Base-by-base conservation (phyloP, 2,329 filamentous ascomycete genomes). In the Cladosporium sp. region DNA sequence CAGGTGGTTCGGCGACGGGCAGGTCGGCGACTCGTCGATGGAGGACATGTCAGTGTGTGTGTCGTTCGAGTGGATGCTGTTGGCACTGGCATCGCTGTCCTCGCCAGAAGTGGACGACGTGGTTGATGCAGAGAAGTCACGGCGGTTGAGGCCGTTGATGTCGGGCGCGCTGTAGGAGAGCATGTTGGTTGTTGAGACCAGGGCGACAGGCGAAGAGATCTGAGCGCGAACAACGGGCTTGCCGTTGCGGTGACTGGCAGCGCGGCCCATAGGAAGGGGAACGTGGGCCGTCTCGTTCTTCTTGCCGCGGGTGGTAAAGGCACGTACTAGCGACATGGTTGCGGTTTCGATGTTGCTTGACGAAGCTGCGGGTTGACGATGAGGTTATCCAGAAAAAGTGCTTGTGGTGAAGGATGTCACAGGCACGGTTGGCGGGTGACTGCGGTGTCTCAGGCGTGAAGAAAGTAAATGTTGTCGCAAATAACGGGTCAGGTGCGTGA, bases 151-250 rank as follows among this genome's bases (percentile, higher is more conserved):
- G 54, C 75, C 75, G 48, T 68, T 67, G 65, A 97, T 88, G 75
- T 97, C 91, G 59, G 94, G 94, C 11, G 95, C 93, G 75, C 94
- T 94, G 84, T 97, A 97, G 8, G 92, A 93, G 63, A 97, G 89
- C 86, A 96, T 92, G 79, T 98, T 99, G 71, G 95, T 98, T 5
- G 94, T 97, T 66, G 95, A 96, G 58, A 97, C 83, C 68, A 99
- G 85, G 78, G 93, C 89, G 62, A 97, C 85, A 0, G 95, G 95
- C 3, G 85, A 87, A 1, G 95, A 99, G 76, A 99, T 99, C 81
- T 93, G 89, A 76, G 84, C 78, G 66, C 89, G 86, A 70, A 88
- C 81, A 63, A 83, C 78, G 74, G 83, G 78, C 75, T 79, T 69
- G 70, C 74, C 76, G 70, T 70, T 75, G 67, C 77, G 82, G 76